A percentile compares a stretch with the other conserved stretches of the same genome.
phyloP scores from a whole-genome alignment of 306 rosid genomes.

The Arachis stenosperma region DNA sequence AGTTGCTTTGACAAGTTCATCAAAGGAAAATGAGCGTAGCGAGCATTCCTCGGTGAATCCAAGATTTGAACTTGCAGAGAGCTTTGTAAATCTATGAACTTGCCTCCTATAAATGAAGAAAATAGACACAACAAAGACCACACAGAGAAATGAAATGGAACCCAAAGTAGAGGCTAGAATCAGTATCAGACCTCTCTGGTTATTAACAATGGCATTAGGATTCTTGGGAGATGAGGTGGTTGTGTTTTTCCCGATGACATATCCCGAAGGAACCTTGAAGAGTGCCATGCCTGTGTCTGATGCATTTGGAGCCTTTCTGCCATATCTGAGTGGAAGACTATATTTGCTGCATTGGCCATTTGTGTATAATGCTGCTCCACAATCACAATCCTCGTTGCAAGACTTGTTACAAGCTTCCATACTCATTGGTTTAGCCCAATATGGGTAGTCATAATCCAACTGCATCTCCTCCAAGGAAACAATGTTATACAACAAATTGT shows the following conservation, averaged over 20 bases:
- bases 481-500: neutral
- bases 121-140: neutral
- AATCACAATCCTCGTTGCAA: conserved; percentile 40
- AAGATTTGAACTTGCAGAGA: conserved; percentile 30
- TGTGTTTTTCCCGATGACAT: neutral
- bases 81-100: conserved; percentile 3
- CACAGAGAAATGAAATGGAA: conserved; percentile 15
- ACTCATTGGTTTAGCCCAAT: neutral
- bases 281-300: neutral
- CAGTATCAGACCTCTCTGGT: conserved; percentile 28
- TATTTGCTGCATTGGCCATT: conserved; percentile 7
- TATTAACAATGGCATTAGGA: conserved; percentile 15
- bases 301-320: neutral
- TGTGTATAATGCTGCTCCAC: conserved; percentile 31
- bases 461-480: neutral
- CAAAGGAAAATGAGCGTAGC: conserved; percentile 38
- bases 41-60: conserved; percentile 40
- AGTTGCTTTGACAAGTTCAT: conserved; percentile 41
- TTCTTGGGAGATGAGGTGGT: neutral
- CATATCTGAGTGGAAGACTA: conserved; percentile 39
- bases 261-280: conserved; percentile 28
- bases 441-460: conserved; percentile 27
- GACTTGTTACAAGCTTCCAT: conserved; percentile 36
- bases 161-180: conserved; percentile 36
- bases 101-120: conserved; percentile 38